Conservation (phyloP, 352 stramenopile genomes). For the Peronosclerospora sorghi region DNA sequence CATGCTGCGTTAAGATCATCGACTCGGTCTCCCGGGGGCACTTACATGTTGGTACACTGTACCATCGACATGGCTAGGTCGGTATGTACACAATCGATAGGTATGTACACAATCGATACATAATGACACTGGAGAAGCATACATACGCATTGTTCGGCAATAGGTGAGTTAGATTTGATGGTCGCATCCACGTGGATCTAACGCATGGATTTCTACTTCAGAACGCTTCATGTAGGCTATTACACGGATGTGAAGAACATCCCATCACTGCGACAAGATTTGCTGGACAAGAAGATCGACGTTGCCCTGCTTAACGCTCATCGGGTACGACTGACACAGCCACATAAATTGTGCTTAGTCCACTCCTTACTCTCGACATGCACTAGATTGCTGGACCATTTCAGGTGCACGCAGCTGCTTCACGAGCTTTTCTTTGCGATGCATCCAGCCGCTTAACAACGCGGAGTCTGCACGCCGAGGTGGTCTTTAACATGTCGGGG, state of each 20-base stretch:
- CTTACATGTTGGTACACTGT: too few species aligned
- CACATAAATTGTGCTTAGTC: not conserved
- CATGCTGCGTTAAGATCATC: too few species aligned
- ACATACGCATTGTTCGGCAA: conserved; percentile 55
- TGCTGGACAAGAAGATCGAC: conserved; percentile 60
- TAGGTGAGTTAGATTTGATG: conserved; percentile 20
- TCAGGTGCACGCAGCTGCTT: conserved; percentile 61
- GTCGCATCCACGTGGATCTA: not conserved
- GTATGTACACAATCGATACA: too few species aligned
- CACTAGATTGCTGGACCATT: conserved; percentile 61
- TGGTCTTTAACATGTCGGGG: conserved; percentile 81
- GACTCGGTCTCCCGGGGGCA: too few species aligned
- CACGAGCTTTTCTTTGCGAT: conserved; percentile 59
- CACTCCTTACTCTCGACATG: not conserved
- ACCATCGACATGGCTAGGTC: too few species aligned
- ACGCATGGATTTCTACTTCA: conserved; percentile 6
- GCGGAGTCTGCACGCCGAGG: conserved; percentile 67
- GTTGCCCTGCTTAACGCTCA: conserved; percentile 65
- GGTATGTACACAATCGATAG: too few species aligned
- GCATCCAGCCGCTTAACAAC: conserved; percentile 45
- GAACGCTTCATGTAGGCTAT: conserved; percentile 61
- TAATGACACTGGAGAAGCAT: conserved; percentile 42
- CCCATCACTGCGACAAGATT: conserved; percentile 32
- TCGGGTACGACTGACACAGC: conserved; percentile 23
- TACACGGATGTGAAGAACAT: conserved; percentile 71